Base-by-base conservation (phyloP, 1,284 basidiomycete species). In the Leccinum cinnamomeum region DNA sequence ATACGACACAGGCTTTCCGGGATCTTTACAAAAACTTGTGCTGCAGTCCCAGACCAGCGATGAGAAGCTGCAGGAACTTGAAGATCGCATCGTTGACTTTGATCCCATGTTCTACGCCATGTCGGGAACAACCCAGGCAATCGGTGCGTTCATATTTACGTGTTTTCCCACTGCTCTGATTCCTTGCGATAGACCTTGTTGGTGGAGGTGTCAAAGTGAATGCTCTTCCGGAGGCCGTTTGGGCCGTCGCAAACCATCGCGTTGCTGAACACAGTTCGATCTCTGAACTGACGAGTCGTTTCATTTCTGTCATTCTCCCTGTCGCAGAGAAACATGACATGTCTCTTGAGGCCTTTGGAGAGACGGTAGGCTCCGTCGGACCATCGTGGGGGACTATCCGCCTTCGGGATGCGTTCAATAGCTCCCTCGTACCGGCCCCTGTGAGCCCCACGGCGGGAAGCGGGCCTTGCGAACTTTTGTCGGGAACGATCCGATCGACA, bases 71-170 rank as follows among this genome's bases (percentile, higher is more conserved):
- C 59, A 64, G n/a, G 62, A 75, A 54, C 75, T 83, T 7, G 75
- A 67, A 37, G 59, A 64, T 50, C 69, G 60, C 11, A 61, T 80
- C 25, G 39, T 73, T 3, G 64, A 72, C 28, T 69, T 72, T 39
- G 69, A 73, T 57, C 70, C 73, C 1, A 35, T 61, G 39, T 75
- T 72, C 51, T 68, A 67, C 7, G 71, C 68, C 11, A 16, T 68
- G 20, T 64, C 74, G 7, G 74, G 75, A 35, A 85, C 83, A 3
- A 84, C 83, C 0, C 84, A 85, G 66, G 84, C 84, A 3, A 73
- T 82, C 11, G 81, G 72, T 75, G 46, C 37, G 69, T 12, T 56
- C 44, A 5, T 5, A 25, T 25, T 50, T 14, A n/a, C 18, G 7
- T 16, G 3, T 18, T 30, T 39, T 14, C 1, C 0, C 2, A 12